Conservation (phyloP, 495 filamentous ascomycete genomes). For the Xylaria sp. region DNA sequence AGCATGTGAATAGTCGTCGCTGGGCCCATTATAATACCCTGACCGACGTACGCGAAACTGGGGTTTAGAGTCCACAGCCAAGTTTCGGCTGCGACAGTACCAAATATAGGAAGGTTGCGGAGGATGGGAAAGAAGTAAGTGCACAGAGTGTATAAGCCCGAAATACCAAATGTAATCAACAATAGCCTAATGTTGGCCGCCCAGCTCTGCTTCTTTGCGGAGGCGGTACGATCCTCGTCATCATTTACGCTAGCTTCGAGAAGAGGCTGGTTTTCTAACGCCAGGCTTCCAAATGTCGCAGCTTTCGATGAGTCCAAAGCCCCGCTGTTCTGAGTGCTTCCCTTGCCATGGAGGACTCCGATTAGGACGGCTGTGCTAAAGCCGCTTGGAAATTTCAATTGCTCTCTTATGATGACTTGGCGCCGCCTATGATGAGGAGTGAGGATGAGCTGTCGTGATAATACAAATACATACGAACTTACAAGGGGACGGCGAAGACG, state of each 20-base stretch:
- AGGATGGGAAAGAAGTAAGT: conserved; percentile 92
- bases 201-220: conserved; percentile 51
- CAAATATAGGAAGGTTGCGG: conserved; percentile 85
- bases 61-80: conserved; percentile 99
- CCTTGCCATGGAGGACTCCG: conserved; percentile 77
- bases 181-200: conserved; percentile 59
- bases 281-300: conserved; percentile 41
- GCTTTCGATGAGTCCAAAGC: conserved; percentile 39
- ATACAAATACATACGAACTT: conserved; percentile 21
- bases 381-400: conserved; percentile 90
- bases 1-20: conserved; percentile 96
- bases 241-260: conserved; percentile 26
- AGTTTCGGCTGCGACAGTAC: conserved; percentile 69
- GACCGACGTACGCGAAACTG: conserved; percentile 90
- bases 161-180: conserved; percentile 58
- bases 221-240: conserved; percentile 27
- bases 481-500: conserved; percentile 87
- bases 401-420: conserved; percentile 91
- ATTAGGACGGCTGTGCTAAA: conserved; percentile 96
- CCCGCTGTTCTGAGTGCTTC: conserved; percentile 31
- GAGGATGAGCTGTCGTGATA: conserved; percentile 37
- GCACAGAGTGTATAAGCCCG: conserved; percentile 72
- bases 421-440: conserved; percentile 53
- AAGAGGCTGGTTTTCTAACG: conserved; percentile 38
- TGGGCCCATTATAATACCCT: conserved; percentile 89